A percentile compares a stretch with the other conserved stretches of the same genome.
These are phyloP conservation scores for Coniosporium apollinis DNA, from an alignment of 495 filamentous ascomycete species.

Conservation along the genomic window DNA sequence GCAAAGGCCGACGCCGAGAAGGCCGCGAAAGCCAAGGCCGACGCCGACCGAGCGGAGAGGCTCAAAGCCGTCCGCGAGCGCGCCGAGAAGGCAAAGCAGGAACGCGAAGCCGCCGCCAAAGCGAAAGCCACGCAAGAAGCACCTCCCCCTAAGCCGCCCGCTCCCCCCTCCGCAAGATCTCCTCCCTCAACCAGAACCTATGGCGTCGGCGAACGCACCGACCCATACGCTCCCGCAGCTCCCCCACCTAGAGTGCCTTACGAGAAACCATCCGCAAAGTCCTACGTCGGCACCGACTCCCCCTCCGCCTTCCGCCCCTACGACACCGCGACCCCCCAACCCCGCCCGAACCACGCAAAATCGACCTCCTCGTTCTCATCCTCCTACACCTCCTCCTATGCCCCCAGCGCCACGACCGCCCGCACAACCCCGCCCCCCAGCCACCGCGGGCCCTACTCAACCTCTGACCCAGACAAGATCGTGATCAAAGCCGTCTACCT, in stretches of 20 bases:
- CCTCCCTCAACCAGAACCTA: constrained; percentile 16
- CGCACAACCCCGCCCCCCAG: constrained; percentile 73
- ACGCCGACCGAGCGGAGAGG: too few relatives aligned
- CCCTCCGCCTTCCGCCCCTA: constrained; percentile 70
- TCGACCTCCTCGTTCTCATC: constrained; percentile 55
- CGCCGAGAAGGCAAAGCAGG: constrained; percentile 8
- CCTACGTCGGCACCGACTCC: constrained; percentile 45
- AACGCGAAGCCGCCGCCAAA: neutral
- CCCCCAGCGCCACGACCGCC: constrained; percentile 64
- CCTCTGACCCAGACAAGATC: constrained; percentile 86
- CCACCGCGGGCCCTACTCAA: constrained; percentile 56
- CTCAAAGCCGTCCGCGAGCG: constrained; percentile 10
- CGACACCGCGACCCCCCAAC: constrained; percentile 38
- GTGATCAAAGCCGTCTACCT: constrained; percentile 80
- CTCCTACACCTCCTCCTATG: constrained; percentile 72
- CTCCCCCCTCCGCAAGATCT: constrained; percentile 7
- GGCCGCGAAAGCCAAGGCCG: constrained; percentile 9
- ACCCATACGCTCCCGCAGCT: constrained; percentile 18
- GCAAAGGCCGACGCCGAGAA: constrained; percentile 1
- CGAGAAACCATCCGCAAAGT: constrained; percentile 40
- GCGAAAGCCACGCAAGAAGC: constrained; percentile 10
- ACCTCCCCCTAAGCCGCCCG: constrained; percentile 10
- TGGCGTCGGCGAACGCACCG: constrained; percentile 13
- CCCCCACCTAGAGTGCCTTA: constrained; percentile 40
- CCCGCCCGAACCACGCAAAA: constrained; percentile 28